Conservation (phyloP, 75 land plant species). For the Pinus albicaulis region DNA sequence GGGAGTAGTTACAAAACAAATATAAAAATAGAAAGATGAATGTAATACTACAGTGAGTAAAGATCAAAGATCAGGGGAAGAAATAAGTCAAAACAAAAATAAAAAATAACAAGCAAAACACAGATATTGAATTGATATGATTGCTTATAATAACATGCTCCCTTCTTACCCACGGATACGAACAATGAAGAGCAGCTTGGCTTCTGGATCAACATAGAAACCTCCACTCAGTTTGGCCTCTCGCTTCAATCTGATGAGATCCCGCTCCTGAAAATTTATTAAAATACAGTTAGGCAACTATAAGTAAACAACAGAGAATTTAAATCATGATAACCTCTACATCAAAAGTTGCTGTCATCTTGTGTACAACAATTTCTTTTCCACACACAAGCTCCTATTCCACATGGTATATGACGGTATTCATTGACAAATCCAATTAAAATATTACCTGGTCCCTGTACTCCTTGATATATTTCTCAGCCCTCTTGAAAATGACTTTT, state of each 20-base stretch:
- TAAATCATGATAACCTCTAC: not conserved
- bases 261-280: slow-evolving; percentile 41
- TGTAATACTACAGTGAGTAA: not conserved
- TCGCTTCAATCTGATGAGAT: slow-evolving; percentile 64
- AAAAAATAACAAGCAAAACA: not conserved
- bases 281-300: not conserved
- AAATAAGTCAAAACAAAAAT: not conserved
- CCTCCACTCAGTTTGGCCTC: slow-evolving; percentile 74
- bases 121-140: not conserved
- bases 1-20: not conserved
- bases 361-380: not conserved
- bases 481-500: slow-evolving; percentile 43
- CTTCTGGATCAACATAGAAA: slow-evolving; percentile 79
- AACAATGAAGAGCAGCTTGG: slow-evolving; percentile 67
- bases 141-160: not conserved
- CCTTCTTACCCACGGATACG: slow-evolving; percentile 63
- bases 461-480: slow-evolving; percentile 62
- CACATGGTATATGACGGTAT: not conserved
- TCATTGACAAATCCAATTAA: not conserved
- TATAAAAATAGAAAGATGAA: not conserved
- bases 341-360: not conserved
- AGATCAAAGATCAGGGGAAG: not conserved
- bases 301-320: not conserved
- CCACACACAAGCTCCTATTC: not conserved
- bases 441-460: slow-evolving; percentile 41